Base-by-base conservation (phyloP, 106 monocot genomes). In the Xerophyta viscosa region DNA sequence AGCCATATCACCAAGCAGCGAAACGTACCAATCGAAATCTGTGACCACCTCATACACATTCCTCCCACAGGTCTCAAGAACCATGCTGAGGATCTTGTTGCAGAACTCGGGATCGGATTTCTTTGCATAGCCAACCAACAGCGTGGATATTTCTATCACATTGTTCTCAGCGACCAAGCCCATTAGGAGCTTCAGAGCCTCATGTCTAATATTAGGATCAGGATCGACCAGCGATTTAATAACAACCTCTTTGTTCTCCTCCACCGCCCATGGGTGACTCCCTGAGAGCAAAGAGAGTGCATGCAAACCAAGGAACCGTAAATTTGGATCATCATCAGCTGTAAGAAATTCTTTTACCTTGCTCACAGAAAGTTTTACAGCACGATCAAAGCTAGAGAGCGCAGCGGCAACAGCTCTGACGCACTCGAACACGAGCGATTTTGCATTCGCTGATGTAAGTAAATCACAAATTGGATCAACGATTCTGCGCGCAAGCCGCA, bases 11-110 rank as follows among this genome's bases (percentile, higher is more conserved):
- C 78, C 82, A 8, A 96, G 88, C 4, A 96, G 60, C 4, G 63
- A 70, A 5, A 89, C 78, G 63, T 88, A 89, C 96, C 96, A 96
- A 57, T 96, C 96, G 18, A 96, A 88, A 74, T 96, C 96, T 23
- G 65, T 26, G 8, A 96, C 63, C 24, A 89, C 45, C 57, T 84
- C 85, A 30, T 96, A 96, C 7, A 73, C 67, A 42, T 96, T 76
- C 52, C 74, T 64, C 17, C 78, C 53, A 47, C 88, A 84, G 8
- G 78, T 55, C 5, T 52, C 28, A 3, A 96, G 75, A 20, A 96
- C 64, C 7, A 78, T 57, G 1, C 56, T 73, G 2, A 96, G 67
- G 41, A 89, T 82, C 57, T 82, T 88, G 27, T 89, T 88, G 8
- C 68, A 64, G 60, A 96, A 96, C 41, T 71, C 71, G 4, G 84